Conservation (phyloP, 768 basidiomycete species). For the Mycena kentingensis region DNA sequence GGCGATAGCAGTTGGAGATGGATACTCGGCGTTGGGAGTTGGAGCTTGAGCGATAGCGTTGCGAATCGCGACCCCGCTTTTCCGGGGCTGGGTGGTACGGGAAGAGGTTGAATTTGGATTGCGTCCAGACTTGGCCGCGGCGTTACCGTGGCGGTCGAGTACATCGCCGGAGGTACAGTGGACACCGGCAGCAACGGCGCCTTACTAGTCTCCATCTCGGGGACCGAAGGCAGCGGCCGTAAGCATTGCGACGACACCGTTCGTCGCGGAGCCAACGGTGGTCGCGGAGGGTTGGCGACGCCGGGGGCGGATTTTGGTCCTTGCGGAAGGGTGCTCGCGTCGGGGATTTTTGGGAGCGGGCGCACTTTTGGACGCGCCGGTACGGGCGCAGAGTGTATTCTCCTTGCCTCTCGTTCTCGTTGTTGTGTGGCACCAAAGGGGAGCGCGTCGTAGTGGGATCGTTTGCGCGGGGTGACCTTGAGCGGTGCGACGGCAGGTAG, state of each 20-base stretch:
- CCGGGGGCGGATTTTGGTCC: too few relatives aligned
- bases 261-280: constrained; percentile 11
- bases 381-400: constrained; percentile 3
- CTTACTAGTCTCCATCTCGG: background rate
- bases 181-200: constrained; percentile 12
- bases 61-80: constrained; percentile 13
- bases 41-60: constrained; percentile 15
- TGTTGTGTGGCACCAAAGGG: constrained; percentile 1
- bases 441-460: constrained; percentile 2
- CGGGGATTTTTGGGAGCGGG: constrained; percentile 15
- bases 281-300: too few relatives aligned
- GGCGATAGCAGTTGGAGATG: too few relatives aligned
- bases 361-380: constrained; percentile 12
- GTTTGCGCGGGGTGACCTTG: constrained; percentile 5
- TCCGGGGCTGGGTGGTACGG: background rate
- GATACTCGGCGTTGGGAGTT: too few relatives aligned
- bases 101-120: background rate
- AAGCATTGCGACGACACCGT: constrained; percentile 1
- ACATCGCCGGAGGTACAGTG: constrained; percentile 1
- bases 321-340: constrained; percentile 1
- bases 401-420: background rate
- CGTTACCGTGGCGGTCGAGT: background rate
- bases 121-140: constrained; percentile 1
- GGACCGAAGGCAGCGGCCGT: constrained; percentile 18
- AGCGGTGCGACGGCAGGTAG: constrained; percentile 8